Conservation (phyloP, 208 protist genomes). For the Plasmodiophora brassicae region DNA sequence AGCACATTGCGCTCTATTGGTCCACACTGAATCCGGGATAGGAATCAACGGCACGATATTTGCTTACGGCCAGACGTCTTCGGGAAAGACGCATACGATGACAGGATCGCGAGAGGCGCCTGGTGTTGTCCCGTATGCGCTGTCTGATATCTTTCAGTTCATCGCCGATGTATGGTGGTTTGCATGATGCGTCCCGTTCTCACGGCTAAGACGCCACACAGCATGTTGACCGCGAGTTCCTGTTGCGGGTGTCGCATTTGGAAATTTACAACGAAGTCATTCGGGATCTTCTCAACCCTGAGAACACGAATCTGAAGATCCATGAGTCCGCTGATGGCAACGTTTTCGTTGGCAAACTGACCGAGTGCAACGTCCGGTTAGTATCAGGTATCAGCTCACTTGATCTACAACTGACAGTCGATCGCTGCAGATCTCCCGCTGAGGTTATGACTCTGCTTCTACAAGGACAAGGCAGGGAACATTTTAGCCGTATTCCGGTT, state of each 20-base stretch:
- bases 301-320: conserved; percentile 57
- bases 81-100: conserved; percentile 44
- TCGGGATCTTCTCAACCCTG: conserved; percentile 60
- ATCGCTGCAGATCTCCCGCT: not conserved
- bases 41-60: conserved; percentile 41
- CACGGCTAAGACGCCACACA: conserved; percentile 41
- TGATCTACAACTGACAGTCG: not conserved
- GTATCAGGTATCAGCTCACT: not conserved
- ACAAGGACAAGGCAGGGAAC: not conserved
- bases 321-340: conserved; percentile 41
- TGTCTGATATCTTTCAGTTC: conserved; percentile 16
- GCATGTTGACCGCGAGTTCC: conserved; percentile 58
- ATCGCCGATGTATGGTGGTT: not conserved
- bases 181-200: not conserved
- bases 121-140: not conserved
- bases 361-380: conserved; percentile 12
- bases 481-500: not conserved
- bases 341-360: not conserved
- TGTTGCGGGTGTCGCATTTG: conserved; percentile 66
- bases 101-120: not conserved
- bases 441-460: not conserved
- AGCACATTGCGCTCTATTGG: not conserved
- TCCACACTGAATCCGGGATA: not conserved
- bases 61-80: conserved; percentile 39
- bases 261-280: conserved; percentile 76